Conservation (phyloP, 2,329 filamentous ascomycete genomes). For the Paraphoma sp. region DNA sequence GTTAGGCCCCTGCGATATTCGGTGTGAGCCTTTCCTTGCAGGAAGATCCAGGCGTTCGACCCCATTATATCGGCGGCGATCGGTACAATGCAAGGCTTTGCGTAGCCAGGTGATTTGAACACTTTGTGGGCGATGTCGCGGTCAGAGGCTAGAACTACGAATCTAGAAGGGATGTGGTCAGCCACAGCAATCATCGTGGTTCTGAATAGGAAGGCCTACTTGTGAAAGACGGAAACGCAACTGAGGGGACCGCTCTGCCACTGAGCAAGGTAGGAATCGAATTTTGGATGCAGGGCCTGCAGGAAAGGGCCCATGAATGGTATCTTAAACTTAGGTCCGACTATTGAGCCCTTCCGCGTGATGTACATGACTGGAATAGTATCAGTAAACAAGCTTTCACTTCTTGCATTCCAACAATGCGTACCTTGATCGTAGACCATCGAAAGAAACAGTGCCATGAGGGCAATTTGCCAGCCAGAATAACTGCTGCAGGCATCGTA, state of each 20-base stretch:
- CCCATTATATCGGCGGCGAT: conserved; percentile 92
- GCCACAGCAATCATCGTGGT: neutral
- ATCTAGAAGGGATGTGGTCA: conserved; percentile 60
- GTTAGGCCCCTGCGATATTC: conserved; percentile 97
- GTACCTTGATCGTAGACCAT: conserved; percentile 89
- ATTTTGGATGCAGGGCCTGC: conserved; percentile 87
- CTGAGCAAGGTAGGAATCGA: conserved; percentile 86
- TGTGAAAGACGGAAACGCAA: conserved; percentile 98
- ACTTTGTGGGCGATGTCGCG: conserved; percentile 95
- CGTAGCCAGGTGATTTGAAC: conserved; percentile 87
- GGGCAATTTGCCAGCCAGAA: too few species aligned
- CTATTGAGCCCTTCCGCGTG: conserved; percentile 51
- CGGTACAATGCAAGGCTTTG: conserved; percentile 95
- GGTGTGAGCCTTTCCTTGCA: conserved; percentile 91
- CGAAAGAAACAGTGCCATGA: neutral
- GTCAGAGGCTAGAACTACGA: conserved; percentile 92
- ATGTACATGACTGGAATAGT: conserved; percentile 43
- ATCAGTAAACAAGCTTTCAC: conserved; percentile 21
- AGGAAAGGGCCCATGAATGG: conserved; percentile 82
- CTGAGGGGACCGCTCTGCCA: conserved; percentile 89
- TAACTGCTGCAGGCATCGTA: too few species aligned
- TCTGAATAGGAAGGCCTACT: conserved; percentile 60
- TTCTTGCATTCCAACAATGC: conserved; percentile 35
- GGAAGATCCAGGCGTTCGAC: conserved; percentile 91
- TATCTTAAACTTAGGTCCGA: conserved; percentile 52